Evolutionary conservation across 2,329 filamentous ascomycete species (phyloP).

Genomic region (Nemania abortiva): DNA sequence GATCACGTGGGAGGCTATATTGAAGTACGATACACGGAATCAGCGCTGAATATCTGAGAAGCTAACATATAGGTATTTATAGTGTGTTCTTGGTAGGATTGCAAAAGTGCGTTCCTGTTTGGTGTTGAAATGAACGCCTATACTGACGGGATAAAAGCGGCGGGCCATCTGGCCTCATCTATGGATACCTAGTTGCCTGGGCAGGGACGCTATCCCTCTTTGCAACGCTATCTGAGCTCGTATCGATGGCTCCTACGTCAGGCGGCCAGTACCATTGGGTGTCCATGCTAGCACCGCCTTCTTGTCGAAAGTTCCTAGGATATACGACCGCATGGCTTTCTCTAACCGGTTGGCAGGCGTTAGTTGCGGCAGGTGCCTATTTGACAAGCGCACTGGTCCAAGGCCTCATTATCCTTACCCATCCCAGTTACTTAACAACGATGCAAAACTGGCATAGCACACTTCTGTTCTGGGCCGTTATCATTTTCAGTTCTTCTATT

Average conservation of each 20-base stretch:
- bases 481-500: constrained; percentile 56
- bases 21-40: constrained; percentile 30
- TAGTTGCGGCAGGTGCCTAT: constrained; percentile 31
- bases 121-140: neutral
- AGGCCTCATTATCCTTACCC: constrained; percentile 36
- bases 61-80: neutral
- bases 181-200: constrained; percentile 65
- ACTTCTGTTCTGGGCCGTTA: constrained; percentile 51
- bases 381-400: constrained; percentile 40
- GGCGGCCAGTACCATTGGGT: constrained; percentile 45
- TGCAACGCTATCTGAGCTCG: constrained; percentile 60
- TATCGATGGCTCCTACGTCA: constrained; percentile 54
- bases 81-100: constrained; percentile 36
- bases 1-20: constrained; percentile 42
- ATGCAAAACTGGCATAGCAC: constrained; percentile 40
- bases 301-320: constrained; percentile 32
- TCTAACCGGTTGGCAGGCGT: constrained; percentile 39
- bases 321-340: constrained; percentile 43
- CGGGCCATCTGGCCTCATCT: constrained; percentile 60
- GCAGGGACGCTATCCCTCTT: constrained; percentile 59
- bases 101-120: constrained; percentile 28
- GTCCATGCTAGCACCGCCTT: constrained; percentile 42
- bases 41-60: neutral
- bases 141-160: constrained; percentile 26
- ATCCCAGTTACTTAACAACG: constrained; percentile 33